A percentile compares a stretch with the other conserved stretches of the same genome.
phyloP scores from a whole-genome alignment of 208 protist species.

The Leptomonas pyrrhocoris region DNA sequence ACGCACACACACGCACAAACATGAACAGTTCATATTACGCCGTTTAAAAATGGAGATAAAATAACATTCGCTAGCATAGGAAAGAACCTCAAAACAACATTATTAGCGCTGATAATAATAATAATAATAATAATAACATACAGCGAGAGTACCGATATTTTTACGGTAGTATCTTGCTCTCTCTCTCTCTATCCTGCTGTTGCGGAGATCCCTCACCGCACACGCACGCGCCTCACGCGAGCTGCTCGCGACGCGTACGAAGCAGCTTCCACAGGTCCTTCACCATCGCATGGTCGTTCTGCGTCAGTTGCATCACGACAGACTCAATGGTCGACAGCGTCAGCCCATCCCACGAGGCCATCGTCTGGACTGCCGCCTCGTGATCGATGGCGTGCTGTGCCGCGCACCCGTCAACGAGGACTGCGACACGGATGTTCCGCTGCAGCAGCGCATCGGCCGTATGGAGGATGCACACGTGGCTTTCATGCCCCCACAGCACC shows the following conservation, averaged over 20 bases:
- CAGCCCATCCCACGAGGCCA: constrained; percentile 52
- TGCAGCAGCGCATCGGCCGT: constrained; percentile 74
- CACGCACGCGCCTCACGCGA: not conserved
- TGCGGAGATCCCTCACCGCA: too few species aligned
- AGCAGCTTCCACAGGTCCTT: constrained; percentile 1
- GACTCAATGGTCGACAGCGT: constrained; percentile 67
- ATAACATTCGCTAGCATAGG: too few species aligned
- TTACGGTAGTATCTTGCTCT: too few species aligned
- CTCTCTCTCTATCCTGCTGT: too few species aligned
- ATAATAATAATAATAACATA: too few species aligned
- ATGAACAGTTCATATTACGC: too few species aligned
- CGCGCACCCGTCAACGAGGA: constrained; percentile 72
- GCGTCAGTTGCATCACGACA: constrained; percentile 59
- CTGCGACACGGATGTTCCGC: constrained; percentile 56
- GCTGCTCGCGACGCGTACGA: not conserved
- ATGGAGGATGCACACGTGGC: constrained; percentile 82
- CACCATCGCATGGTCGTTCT: constrained; percentile 12
- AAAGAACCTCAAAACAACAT: too few species aligned
- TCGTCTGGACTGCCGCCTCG: constrained; percentile 50
- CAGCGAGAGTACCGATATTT: too few species aligned
- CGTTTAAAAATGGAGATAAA: too few species aligned
- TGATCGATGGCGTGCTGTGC: constrained; percentile 57
- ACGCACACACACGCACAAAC: too few species aligned
- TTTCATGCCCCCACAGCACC: constrained; percentile 80
- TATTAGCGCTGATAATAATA: too few species aligned